Conservation (phyloP, 2,329 filamentous ascomycete genomes). For the Apiospora rasikravindrae region DNA sequence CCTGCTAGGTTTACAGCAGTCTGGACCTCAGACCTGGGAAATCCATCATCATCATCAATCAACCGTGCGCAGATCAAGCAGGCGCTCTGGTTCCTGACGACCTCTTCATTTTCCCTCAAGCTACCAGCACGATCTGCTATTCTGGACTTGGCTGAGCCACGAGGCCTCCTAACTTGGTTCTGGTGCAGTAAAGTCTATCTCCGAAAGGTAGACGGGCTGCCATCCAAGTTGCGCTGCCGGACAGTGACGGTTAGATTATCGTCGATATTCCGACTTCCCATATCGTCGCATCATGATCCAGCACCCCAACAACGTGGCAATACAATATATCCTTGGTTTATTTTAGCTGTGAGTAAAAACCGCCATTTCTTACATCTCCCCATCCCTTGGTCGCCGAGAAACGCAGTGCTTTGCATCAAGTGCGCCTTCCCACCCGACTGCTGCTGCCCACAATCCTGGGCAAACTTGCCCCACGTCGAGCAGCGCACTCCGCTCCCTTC, state of each 20-base stretch:
- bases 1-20: not conserved
- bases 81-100: slow-evolving; percentile 8
- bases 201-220: not conserved
- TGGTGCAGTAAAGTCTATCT: not conserved
- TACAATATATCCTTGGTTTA: slow-evolving; percentile 40
- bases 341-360: slow-evolving; percentile 47
- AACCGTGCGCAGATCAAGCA: slow-evolving; percentile 11
- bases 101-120: not conserved
- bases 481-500: not conserved
- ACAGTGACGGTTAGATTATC: not conserved
- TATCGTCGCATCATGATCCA: slow-evolving; percentile 25
- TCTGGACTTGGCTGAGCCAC: not conserved
- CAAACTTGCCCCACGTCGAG: slow-evolving; percentile 11
- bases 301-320: slow-evolving; percentile 27
- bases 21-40: slow-evolving; percentile 3
- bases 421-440: slow-evolving; percentile 3
- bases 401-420: slow-evolving; percentile 1
- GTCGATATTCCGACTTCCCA: not conserved
- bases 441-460: not conserved
- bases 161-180: not conserved
- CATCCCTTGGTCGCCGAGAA: not conserved
- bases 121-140: not conserved
- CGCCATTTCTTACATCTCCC: slow-evolving; percentile 1
- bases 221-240: not conserved
- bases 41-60: slow-evolving; percentile 17